Evolutionary conservation across 2,329 filamentous ascomycete genomes (phyloP).

Genomic region (Beauveria sp.): DNA sequence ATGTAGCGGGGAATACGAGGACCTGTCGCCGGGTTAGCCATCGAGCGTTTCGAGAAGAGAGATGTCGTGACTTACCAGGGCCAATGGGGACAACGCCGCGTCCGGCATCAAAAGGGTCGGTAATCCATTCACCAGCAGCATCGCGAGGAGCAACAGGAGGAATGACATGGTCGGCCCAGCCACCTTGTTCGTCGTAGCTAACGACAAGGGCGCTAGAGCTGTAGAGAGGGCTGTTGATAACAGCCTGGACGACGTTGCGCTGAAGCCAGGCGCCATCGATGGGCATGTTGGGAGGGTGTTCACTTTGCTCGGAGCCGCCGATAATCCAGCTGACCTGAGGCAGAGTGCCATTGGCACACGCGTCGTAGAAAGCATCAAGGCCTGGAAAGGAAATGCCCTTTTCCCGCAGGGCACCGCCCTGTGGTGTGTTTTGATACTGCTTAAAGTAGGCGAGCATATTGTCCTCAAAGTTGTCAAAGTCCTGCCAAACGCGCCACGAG

Average conservation of each 20-base stretch:
- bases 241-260: constrained; percentile 42
- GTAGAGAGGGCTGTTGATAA: constrained; percentile 40
- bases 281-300: constrained; percentile 45
- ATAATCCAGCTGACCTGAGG: constrained; percentile 45
- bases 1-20: constrained; percentile 45
- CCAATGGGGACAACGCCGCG: constrained; percentile 23
- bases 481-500: constrained; percentile 43
- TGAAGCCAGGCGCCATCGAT: constrained; percentile 49
- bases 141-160: constrained; percentile 39
- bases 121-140: constrained; percentile 43
- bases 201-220: constrained; percentile 42
- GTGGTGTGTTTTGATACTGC: constrained; percentile 36
- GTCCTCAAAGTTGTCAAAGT: constrained; percentile 43
- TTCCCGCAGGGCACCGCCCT: constrained; percentile 30
- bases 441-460: constrained; percentile 45
- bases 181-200: constrained; percentile 47
- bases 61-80: constrained; percentile 17
- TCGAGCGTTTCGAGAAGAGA: not conserved
- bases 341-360: constrained; percentile 40
- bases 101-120: constrained; percentile 31
- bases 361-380: constrained; percentile 39
- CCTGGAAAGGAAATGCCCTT: constrained; percentile 39
- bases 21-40: constrained; percentile 13
- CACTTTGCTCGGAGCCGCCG: constrained; percentile 46
- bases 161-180: constrained; percentile 44